Conservation (phyloP, 2,329 filamentous ascomycete genomes). For the Chaetomiaceae sp. region DNA sequence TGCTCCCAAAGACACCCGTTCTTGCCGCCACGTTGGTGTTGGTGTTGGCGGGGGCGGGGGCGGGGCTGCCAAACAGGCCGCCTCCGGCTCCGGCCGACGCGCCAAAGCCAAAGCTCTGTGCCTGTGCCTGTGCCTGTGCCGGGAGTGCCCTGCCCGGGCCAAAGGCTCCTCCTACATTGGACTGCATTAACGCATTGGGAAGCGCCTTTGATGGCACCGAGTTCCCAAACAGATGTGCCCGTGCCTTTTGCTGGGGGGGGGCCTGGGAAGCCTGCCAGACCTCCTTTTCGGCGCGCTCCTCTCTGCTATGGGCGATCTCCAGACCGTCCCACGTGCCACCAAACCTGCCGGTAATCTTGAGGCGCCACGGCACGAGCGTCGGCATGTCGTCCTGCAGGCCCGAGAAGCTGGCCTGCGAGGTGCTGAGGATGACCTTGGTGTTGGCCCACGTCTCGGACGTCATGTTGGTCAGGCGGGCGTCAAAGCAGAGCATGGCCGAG, state of each 20-base stretch:
- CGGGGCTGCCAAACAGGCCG: neutral
- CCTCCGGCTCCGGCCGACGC: neutral
- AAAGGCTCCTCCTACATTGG: too few relatives aligned
- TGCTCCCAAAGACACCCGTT: too few relatives aligned
- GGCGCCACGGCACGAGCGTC: constrained; percentile 50
- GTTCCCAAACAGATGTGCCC: constrained; percentile 36
- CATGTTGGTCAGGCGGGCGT: constrained; percentile 56
- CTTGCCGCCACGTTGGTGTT: neutral
- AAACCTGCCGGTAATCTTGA: constrained; percentile 41
- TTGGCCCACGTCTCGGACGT: constrained; percentile 61
- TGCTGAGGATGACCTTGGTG: constrained; percentile 57
- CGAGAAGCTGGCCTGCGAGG: constrained; percentile 55
- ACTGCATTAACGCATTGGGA: too few relatives aligned
- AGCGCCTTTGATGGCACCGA: too few relatives aligned
- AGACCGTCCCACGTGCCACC: constrained; percentile 11
- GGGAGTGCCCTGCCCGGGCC: too few relatives aligned
- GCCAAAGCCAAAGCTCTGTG: neutral
- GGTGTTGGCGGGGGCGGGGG: neutral
- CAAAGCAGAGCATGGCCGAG: constrained; percentile 53
- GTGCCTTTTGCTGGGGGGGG: constrained; percentile 28
- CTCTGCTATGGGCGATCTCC: constrained; percentile 35
- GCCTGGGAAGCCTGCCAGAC: constrained; percentile 29
- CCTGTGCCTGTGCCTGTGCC: neutral
- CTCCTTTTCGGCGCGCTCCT: constrained; percentile 35
- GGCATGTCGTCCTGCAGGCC: constrained; percentile 53